Evolutionary conservation across 2,329 filamentous ascomycete species (phyloP), one percentile per base, ranked within the genome.

Genomic region (Scedosporium boydii): DNA sequence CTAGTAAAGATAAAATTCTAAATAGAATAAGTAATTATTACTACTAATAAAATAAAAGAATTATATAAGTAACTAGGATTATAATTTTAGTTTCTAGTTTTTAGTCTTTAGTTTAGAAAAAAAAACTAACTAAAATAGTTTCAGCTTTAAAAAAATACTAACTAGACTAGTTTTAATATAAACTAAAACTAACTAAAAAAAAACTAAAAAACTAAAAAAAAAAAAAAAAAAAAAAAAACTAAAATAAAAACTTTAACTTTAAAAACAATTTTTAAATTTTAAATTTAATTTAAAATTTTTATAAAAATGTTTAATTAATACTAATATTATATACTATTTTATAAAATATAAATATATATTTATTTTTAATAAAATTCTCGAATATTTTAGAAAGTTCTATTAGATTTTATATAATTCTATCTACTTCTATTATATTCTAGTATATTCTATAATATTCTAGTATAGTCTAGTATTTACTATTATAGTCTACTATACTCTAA

Each of bases 1-100:
- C n/a, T n/a, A n/a, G n/a, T n/a, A n/a, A n/a, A n/a, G n/a, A n/a
- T n/a, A n/a, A n/a, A n/a, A n/a, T n/a, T n/a, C n/a, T n/a, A n/a
- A n/a, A n/a, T n/a, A n/a, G n/a, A n/a, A n/a, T n/a, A n/a, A n/a
- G n/a, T n/a, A n/a, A n/a, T n/a, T n/a, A n/a, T n/a, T n/a, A n/a
- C n/a, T n/a, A n/a, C n/a, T n/a, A n/a, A n/a, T n/a, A n/a, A n/a
- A n/a, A n/a, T n/a, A n/a, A n/a, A n/a, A 62, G 41, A 58, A 21
- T 41, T 29, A 4, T 12, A 2, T 16, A 42, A 23, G 29, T 26
- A 58, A 64, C 51, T 58, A 38, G 10, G 59, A 44, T 61, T 64
- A 63, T 63, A 60, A 53, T 34, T 62, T 55, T 16, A 64, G 51
- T 59, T 62, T 57, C 4, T 58, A 41, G 4, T 61, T 59, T 66